Evolutionary conservation across 352 stramenopile species (phyloP).

Genomic region (Globisporangium acanthophoron): DNA sequence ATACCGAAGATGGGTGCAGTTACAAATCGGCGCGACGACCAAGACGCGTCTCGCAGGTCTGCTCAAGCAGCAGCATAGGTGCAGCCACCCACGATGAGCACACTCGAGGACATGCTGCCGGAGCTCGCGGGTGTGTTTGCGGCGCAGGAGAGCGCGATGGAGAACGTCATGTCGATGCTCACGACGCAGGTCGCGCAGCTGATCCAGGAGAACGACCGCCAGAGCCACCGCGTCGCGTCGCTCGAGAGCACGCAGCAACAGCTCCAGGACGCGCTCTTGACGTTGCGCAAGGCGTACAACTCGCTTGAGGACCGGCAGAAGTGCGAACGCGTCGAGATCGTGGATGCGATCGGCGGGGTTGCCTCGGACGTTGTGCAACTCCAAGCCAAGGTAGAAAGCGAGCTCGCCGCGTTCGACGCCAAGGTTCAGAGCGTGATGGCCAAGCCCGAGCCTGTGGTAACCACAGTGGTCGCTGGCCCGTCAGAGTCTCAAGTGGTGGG

Average conservation of each 20-base stretch:
- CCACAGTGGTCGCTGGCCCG: slow-evolving; percentile 4
- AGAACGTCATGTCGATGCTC: slow-evolving; percentile 42
- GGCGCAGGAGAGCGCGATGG: slow-evolving; percentile 53
- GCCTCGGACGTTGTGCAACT: not conserved
- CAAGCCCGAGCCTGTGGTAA: slow-evolving; percentile 7
- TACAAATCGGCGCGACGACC: too few relatives aligned
- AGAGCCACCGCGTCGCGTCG: slow-evolving; percentile 22
- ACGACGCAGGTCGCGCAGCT: slow-evolving; percentile 50
- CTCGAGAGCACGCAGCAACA: slow-evolving; percentile 31
- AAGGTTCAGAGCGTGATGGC: slow-evolving; percentile 6
- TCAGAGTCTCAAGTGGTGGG: slow-evolving; percentile 19
- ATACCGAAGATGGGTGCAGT: too few relatives aligned
- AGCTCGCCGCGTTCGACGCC: slow-evolving; percentile 11
- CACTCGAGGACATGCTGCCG: slow-evolving; percentile 58
- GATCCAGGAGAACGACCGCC: slow-evolving; percentile 25
- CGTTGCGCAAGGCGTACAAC: slow-evolving; percentile 21
- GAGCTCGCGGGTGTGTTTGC: slow-evolving; percentile 57
- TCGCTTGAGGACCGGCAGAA: slow-evolving; percentile 12
- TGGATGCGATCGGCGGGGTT: slow-evolving; percentile 3
- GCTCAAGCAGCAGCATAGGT: too few relatives aligned
- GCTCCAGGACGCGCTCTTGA: slow-evolving; percentile 17
- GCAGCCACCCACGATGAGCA: slow-evolving; percentile 29
- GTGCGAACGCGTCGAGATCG: not conserved
- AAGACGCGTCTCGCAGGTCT: not conserved
- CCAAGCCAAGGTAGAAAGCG: slow-evolving; percentile 12